phyloP scores from a whole-genome alignment of 352 stramenopile species.

The Thalassiosira mediterranea region DNA sequence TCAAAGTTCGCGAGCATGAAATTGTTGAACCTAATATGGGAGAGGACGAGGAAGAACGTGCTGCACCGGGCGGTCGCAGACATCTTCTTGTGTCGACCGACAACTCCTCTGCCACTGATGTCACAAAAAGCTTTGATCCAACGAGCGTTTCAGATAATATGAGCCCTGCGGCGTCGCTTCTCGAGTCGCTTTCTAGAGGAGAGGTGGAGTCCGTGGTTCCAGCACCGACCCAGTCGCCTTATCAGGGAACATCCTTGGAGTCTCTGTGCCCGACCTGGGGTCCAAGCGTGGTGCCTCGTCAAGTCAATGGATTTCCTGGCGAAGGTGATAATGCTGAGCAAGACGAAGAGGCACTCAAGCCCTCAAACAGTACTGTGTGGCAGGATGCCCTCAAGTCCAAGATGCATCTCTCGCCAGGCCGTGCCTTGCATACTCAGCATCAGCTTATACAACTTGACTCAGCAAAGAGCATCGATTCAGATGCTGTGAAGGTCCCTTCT shows the following conservation, averaged over 20 bases:
- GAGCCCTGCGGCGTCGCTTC: no score
- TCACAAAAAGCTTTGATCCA: no score
- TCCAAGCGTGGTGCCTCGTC: slow-evolving; percentile 34
- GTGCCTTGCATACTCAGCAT: slow-evolving; percentile 26
- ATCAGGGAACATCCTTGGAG: slow-evolving; percentile 12
- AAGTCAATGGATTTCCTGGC: slow-evolving; percentile 18
- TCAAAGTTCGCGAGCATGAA: no score
- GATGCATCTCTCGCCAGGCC: slow-evolving; percentile 11
- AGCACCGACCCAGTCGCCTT: background rate
- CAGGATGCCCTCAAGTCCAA: background rate
- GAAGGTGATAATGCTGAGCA: no score
- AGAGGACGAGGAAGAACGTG: no score
- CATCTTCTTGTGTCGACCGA: no score
- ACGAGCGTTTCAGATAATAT: no score
- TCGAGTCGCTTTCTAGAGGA: slow-evolving; percentile 15
- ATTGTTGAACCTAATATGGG: no score
- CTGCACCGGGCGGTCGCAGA: no score
- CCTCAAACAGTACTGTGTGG: no score
- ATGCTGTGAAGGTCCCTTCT: slow-evolving; percentile 20
- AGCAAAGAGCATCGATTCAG: background rate
- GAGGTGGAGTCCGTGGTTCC: background rate
- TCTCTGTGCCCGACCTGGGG: slow-evolving; percentile 45
- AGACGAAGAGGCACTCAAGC: background rate
- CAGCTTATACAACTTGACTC: slow-evolving; percentile 32
- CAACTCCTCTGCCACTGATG: no score